A percentile compares a stretch with the other conserved stretches of the same genome.
Evolutionary conservation across 768 basidiomycete species (phyloP).

Genomic region (Boletus sp.): DNA sequence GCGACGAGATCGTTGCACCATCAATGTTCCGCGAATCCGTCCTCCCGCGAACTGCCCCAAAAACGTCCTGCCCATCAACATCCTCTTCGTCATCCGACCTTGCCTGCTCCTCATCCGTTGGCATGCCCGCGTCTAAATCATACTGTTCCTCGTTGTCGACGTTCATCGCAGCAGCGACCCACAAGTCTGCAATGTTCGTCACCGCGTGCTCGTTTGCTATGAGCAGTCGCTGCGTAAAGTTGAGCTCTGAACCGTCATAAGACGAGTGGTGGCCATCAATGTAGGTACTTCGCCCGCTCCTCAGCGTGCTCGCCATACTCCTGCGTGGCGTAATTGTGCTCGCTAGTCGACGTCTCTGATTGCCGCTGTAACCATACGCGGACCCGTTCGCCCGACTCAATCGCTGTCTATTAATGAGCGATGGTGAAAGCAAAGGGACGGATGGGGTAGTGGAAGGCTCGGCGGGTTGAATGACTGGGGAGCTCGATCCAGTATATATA

Average conservation of each 20-base stretch:
- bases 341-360: slow-evolving; percentile 51
- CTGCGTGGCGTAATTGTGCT: slow-evolving; percentile 48
- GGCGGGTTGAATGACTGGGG: slow-evolving; percentile 38
- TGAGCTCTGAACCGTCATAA: slow-evolving; percentile 53
- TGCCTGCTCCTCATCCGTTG: slow-evolving; percentile 23
- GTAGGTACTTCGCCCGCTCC: slow-evolving; percentile 49
- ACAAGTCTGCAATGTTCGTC: slow-evolving; percentile 91
- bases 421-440: slow-evolving; percentile 45
- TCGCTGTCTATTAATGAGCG: slow-evolving; percentile 41
- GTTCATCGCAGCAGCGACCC: slow-evolving; percentile 97
- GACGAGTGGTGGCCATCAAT: slow-evolving; percentile 41
- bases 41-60: slow-evolving; percentile 18
- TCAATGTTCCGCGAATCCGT: slow-evolving; percentile 11
- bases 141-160: slow-evolving; percentile 87
- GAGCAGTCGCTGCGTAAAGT: slow-evolving; percentile 83
- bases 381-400: slow-evolving; percentile 67
- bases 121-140: slow-evolving; percentile 35
- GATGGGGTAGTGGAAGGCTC: slow-evolving; percentile 35
- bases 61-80: slow-evolving; percentile 31
- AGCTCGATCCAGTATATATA: slow-evolving; percentile 54
- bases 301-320: slow-evolving; percentile 51
- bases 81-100: slow-evolving; percentile 47
- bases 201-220: slow-evolving; percentile 95
- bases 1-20: slow-evolving; percentile 21
- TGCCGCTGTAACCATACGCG: slow-evolving; percentile 71